phyloP scores from a whole-genome alignment of 1,284 basidiomycete species.

The Cystobasidium slooffiae region DNA sequence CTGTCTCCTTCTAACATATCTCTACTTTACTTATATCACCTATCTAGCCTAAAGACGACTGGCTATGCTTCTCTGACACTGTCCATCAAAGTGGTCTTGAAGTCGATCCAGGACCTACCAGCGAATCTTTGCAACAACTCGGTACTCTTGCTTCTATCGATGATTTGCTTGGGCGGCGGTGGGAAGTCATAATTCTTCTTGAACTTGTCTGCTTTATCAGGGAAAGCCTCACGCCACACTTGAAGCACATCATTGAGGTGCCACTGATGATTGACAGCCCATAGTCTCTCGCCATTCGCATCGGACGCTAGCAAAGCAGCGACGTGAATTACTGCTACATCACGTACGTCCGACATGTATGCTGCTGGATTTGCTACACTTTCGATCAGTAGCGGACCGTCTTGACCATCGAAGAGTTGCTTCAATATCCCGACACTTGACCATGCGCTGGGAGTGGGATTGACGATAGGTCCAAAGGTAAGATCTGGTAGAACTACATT shows the following conservation, averaged over 20 bases:
- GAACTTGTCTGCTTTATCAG: slow-evolving; percentile 2
- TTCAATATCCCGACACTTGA: slow-evolving; percentile 2
- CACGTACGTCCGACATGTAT: slow-evolving; percentile 14
- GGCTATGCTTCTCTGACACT: not conserved
- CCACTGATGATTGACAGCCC: not conserved
- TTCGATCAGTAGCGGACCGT: not conserved
- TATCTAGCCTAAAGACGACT: not conserved
- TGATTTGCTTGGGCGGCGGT: not conserved
- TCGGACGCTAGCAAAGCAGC: slow-evolving; percentile 17
- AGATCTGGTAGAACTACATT: slow-evolving; percentile 25
- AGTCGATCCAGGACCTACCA: slow-evolving; percentile 7
- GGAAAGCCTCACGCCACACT: slow-evolving; percentile 25
- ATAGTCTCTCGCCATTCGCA: not conserved
- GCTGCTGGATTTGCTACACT: not conserved
- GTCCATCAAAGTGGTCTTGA: not conserved
- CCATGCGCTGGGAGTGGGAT: not conserved
- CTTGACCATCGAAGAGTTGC: not conserved
- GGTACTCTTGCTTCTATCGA: slow-evolving; percentile 1
- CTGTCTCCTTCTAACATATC: not conserved
- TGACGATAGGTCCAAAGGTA: slow-evolving; percentile 10
- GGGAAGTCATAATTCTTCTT: slow-evolving; percentile 9
- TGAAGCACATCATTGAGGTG: slow-evolving; percentile 12
- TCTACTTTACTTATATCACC: not conserved
- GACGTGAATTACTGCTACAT: slow-evolving; percentile 27
- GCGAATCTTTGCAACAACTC: not conserved